Evolutionary conservation across 192 early-diverging fungal species (phyloP), one percentile per base, ranked within the genome.

Genomic region (Gaertneriomyces semiglobifer): DNA sequence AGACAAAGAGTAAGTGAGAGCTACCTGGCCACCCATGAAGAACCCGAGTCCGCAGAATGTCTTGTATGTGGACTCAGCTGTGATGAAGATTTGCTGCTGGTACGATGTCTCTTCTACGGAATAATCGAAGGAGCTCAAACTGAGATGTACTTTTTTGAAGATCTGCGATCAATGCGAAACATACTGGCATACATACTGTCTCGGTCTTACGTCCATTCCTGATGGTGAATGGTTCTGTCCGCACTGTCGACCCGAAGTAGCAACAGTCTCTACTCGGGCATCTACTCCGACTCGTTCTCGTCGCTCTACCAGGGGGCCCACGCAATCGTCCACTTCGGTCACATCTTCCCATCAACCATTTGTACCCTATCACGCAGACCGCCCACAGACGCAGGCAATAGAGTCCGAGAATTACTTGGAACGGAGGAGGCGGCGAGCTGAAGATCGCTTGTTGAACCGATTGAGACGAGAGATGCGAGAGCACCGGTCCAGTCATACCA

Each of bases 171-270:
- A 20, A 6, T 61, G 59, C 44, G 59, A 61, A 18, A 20, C 41
- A 10, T 33, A 14, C 14, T 61, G 59, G 59, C 59, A 61, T 25
- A 40, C 44, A 44, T 33, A 61, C 38, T 61, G 59, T 44, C 38
- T 61, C 14, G 59, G 42, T 9, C 11, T 61, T 14, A 25, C 20
- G n/a, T 11, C 11, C 11, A n/a, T 61, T 45, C 59, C 59, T 10
- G 59, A 61, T n/a, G 59, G 59, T 25, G 59, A 61, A 20, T 61
- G 59, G 59, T 57, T 38, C 39, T 57, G 55, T 57, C 55, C 55
- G 5, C 14, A 14, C 4, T 57, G 55, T 14, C 14, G 38, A 50
- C 48, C 48, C 3, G 18, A 50, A 12, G 18, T 18, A 1, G 48
- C 48, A 33, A 33, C 25, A 33, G 25, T 33, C 25, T 33, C 25